Evolutionary conservation across 2,329 filamentous ascomycete genomes (phyloP), one percentile per base, ranked within the genome.

Genomic region (Penicillium brevicompactum): DNA sequence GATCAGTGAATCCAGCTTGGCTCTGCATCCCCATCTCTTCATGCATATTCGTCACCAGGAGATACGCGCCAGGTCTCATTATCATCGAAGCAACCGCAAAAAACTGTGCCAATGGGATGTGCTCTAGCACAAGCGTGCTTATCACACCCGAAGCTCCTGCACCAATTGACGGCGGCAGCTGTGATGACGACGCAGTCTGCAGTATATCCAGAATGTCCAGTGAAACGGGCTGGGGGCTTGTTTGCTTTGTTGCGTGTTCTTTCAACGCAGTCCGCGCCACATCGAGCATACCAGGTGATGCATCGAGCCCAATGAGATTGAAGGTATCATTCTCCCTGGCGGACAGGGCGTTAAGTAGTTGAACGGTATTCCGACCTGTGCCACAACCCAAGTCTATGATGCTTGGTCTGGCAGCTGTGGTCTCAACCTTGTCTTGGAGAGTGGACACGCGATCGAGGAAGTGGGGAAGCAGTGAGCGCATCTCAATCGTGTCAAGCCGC

Each of bases 11-110:
- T 0, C 86, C 86, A 0, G 86, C 86, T 64, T 86, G 84, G 24
- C 80, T 82, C 14, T 79, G 75, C 13, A 59, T 58, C 1, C 84
- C 85, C 85, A 88, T 88, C 3, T 87, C 82, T 1, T 78, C 70
- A 67, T 89, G 86, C 86, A 89, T 89, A 63, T 88, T 88, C 1
- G 85, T 88, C n/a, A 88, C 64, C 9, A 88, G 72, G 5, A 86
- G 71, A 46, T 79, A 70, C 0, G 81, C 84, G 0, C 78, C 78
- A 0, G 74, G 71, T 2, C 60, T 62, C 14, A 88, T 68, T 1
- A 82, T 69, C 10, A 63, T 60, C 1, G 74, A 63, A 0, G 80
- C 76, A 0, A 79, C 78, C 2, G 61, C 49, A 68, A 88, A 88
- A 71, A 87, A 88, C 64, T 78, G 83, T 0, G 69, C 59, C 0